These are phyloP conservation scores for Prinsepia uniflora DNA, from an alignment of 306 rosid species.

Conservation along the genomic window DNA sequence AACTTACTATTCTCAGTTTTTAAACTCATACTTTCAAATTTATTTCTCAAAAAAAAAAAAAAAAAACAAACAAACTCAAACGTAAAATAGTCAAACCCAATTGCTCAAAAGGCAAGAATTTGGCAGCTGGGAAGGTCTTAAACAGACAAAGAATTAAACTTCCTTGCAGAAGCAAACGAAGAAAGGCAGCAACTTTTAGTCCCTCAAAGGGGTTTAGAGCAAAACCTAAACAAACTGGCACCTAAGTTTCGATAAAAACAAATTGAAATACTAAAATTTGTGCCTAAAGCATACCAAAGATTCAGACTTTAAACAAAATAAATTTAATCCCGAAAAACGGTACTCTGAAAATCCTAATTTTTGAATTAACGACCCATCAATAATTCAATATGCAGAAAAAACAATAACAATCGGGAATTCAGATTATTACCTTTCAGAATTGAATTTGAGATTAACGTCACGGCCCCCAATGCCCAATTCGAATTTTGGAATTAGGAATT, in stretches of 20 bases:
- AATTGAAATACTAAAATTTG: not conserved
- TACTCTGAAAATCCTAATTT: constrained; percentile 9
- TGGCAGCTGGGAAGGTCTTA: not conserved
- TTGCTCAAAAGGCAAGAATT: not conserved
- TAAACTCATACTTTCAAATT: not conserved
- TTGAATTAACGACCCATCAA: not conserved
- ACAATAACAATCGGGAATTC: not conserved
- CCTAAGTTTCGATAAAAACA: not conserved
- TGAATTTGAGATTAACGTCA: constrained; percentile 9
- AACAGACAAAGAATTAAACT: not conserved
- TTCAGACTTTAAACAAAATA: not conserved
- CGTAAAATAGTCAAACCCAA: not conserved
- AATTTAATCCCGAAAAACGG: not conserved
- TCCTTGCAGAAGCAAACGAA: not conserved
- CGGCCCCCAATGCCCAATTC: constrained; percentile 8
- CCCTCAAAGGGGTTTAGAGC: not conserved
- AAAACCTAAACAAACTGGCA: not conserved
- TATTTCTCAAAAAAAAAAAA: not conserved
- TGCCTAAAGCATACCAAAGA: not conserved
- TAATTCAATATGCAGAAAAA: not conserved
- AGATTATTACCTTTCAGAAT: not conserved
- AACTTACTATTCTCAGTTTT: not conserved
- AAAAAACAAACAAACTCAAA: too few species aligned
- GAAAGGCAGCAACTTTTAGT: not conserved
- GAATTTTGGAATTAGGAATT: constrained; percentile 4